phyloP scores from a whole-genome alignment of 1,284 basidiomycete genomes.

The Cryptococcus hybrid region DNA sequence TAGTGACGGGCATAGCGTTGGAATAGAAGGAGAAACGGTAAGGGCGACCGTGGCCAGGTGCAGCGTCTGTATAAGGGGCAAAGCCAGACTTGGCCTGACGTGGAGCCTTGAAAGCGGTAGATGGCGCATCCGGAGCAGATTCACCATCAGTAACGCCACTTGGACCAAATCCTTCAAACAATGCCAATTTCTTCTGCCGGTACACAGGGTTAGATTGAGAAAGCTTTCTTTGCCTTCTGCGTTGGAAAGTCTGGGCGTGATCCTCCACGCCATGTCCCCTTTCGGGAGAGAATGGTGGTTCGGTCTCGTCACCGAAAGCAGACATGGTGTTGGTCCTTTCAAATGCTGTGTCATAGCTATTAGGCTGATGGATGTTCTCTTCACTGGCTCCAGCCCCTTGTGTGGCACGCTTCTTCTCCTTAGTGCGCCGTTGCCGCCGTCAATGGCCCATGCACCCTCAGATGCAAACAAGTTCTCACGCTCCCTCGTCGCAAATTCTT shows the following conservation, averaged over 20 bases:
- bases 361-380: conserved; percentile 11
- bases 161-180: conserved; percentile 71
- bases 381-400: conserved; percentile 6
- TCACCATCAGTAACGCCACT: conserved; percentile 46
- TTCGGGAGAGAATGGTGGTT: conserved; percentile 24
- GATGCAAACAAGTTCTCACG: conserved; percentile 49
- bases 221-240: conserved; percentile 72
- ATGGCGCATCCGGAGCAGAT: conserved; percentile 36
- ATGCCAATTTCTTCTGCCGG: conserved; percentile 77
- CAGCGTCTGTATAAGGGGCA: conserved; percentile 38
- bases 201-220: conserved; percentile 69
- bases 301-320: conserved; percentile 30
- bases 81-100: conserved; percentile 34
- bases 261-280: conserved; percentile 18
- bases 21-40: conserved; percentile 99
- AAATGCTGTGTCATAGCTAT: conserved; percentile 21
- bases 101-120: conserved; percentile 43
- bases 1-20: conserved; percentile 86
- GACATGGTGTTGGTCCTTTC: conserved; percentile 25
- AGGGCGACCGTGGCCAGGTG: conserved; percentile 75
- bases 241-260: conserved; percentile 43
- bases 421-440: conserved; percentile 8
- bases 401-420: conserved; percentile 12
- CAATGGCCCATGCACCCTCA: conserved; percentile 47
- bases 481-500: conserved; percentile 73